These are phyloP conservation scores for Cyamopsis tetragonoloba DNA, from an alignment of 306 rosid genomes.

Conservation along the genomic window DNA sequence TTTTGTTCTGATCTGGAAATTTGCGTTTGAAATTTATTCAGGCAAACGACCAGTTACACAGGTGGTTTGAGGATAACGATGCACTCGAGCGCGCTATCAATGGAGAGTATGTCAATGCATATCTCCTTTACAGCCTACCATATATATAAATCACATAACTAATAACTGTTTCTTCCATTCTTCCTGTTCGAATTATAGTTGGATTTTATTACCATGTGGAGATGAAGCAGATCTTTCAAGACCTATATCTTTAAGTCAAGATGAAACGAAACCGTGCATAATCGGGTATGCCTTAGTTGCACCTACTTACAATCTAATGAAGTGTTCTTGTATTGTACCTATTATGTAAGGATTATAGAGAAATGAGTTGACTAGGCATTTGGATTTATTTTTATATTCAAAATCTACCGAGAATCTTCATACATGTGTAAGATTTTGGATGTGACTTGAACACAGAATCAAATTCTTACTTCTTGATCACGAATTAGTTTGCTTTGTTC, in stretches of 20 bases:
- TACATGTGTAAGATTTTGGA: not conserved
- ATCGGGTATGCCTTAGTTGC: conserved; percentile 56
- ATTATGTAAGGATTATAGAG: not conserved
- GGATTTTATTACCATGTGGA: conserved; percentile 72
- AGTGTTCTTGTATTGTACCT: not conserved
- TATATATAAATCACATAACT: not conserved
- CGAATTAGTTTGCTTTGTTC: not conserved
- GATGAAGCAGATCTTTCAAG: conserved; percentile 39
- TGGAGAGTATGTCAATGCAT: conserved; percentile 71
- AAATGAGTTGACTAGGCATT: not conserved
- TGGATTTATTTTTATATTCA: not conserved
- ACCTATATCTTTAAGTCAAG: conserved; percentile 56
- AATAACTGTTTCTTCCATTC: not conserved
- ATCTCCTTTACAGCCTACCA: conserved; percentile 1
- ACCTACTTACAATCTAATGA: not conserved
- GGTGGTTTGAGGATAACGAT: conserved; percentile 87
- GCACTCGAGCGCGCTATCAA: conserved; percentile 84
- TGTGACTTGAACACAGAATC: not conserved
- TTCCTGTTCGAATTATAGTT: conserved; percentile 41
- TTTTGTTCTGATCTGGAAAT: conserved; percentile 21
- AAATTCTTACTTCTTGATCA: not conserved
- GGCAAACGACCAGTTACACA: conserved; percentile 69
- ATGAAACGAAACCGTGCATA: conserved; percentile 52
- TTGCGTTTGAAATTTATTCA: conserved; percentile 33
- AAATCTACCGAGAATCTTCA: not conserved